Conservation (phyloP, 2,329 filamentous ascomycete genomes). For the Botrytis cinerea region DNA sequence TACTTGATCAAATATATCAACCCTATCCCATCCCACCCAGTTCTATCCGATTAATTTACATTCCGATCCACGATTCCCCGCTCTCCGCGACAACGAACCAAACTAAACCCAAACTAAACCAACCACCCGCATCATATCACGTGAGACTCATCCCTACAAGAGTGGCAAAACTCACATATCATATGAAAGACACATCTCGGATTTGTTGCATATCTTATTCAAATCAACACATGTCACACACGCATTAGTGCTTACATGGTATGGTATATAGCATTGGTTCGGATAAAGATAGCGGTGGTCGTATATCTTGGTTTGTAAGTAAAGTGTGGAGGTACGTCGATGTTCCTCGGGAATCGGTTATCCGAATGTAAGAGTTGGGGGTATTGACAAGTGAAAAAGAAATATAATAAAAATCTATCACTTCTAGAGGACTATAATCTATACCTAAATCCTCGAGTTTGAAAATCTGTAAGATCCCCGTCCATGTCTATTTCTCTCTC, state of each 20-base stretch:
- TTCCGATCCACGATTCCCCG: too few relatives aligned
- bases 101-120: too few relatives aligned
- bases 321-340: neutral
- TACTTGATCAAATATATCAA: too few relatives aligned
- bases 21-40: too few relatives aligned
- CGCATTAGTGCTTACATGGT: neutral
- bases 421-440: neutral
- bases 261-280: neutral
- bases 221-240: neutral
- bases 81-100: too few relatives aligned
- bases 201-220: neutral
- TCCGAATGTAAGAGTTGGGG: neutral
- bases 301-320: neutral
- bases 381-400: neutral
- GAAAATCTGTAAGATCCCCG: neutral
- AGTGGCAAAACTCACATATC: too few relatives aligned
- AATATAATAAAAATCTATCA: rapidly evolving
- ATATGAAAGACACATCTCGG: too few relatives aligned
- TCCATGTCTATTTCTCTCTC: neutral
- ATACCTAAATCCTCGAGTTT: conserved; percentile 13
- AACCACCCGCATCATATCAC: too few relatives aligned
- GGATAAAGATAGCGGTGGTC: neutral
- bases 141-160: too few relatives aligned
- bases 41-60: too few relatives aligned
- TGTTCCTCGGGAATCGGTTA: neutral